Evolutionary conservation across 768 basidiomycete genomes (phyloP).

Genomic region (Mycena floridula): DNA sequence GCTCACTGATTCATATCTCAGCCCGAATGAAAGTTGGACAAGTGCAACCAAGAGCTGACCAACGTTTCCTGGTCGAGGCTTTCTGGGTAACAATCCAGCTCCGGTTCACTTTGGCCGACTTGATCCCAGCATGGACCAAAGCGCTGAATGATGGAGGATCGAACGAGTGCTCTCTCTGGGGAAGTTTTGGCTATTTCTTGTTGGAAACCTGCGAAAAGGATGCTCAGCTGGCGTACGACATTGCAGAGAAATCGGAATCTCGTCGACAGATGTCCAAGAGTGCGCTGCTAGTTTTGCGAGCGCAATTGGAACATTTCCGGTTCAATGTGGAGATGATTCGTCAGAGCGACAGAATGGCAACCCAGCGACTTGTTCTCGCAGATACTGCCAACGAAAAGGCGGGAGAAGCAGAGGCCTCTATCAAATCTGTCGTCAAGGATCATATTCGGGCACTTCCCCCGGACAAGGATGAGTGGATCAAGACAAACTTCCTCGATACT

Average conservation of each 20-base stretch:
- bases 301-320: neutral
- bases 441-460: neutral
- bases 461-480: neutral
- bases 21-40: conserved; percentile 28
- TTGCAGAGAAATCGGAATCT: neutral
- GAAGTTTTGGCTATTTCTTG: neutral
- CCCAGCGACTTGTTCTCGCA: neutral
- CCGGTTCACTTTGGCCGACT: conserved; percentile 26
- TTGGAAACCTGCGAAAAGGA: neutral
- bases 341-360: neutral
- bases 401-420: neutral
- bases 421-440: neutral
- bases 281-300: neutral
- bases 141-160: neutral
- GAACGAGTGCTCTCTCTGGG: neutral
- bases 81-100: conserved; percentile 34
- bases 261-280: neutral
- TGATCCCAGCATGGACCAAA: neutral
- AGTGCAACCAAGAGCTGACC: conserved; percentile 33
- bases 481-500: neutral
- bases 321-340: neutral
- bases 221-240: neutral
- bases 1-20: neutral
- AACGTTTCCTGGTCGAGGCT: conserved; percentile 38
- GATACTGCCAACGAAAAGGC: neutral